Evolutionary conservation across 495 filamentous ascomycete species (phyloP), one percentile per base, ranked within the genome.

Genomic region (Trichocladium antarcticum): DNA sequence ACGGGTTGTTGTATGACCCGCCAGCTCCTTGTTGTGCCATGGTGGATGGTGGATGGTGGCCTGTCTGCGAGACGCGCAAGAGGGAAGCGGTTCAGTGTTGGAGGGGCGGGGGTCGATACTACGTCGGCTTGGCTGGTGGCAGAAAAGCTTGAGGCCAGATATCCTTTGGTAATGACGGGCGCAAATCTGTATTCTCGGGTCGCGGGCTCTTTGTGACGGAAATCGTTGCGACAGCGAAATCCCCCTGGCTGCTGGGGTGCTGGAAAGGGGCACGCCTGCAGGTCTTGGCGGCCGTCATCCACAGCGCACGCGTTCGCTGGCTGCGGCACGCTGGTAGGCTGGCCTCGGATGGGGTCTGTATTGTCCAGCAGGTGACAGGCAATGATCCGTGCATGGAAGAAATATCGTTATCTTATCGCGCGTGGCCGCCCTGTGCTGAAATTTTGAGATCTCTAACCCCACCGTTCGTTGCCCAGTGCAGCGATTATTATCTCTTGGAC

Each of bases 1-100:
- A 69, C 49, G 92, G 92, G 77, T 98, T 98, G 70, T 88, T 94
- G 75, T 98, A 98, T 53, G 87, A 84, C 72, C 87, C 85, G 60
- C 79, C 84, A 54, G 78, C 66, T 66, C 68, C 68, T 64, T 73
- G 47, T 63, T 75, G 72, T 56, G 72, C 65, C 68, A 71, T 74
- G 47, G 47, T 68, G 40, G 56, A 47, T 28, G 53, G 9, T 16
- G 6, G 37, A 22, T 37, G 29, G 28, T 36, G 35, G 27, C 20
- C 17, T 48, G 41, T 40, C 17, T 38, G 16, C 10, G 42, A 29
- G 41, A 44, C 37, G 48, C 17, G 39, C 39, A 37, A 10, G 39
- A 39, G 40, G 34, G 27, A 27, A 20, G 14, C 17, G 0, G 17
- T 1, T 37, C 17, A 16, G 24, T 27, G 35, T 4, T 6, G 34